These are phyloP conservation scores for Podaxis mareebaensis DNA, from an alignment of 768 basidiomycete genomes.

Conservation along the genomic window DNA sequence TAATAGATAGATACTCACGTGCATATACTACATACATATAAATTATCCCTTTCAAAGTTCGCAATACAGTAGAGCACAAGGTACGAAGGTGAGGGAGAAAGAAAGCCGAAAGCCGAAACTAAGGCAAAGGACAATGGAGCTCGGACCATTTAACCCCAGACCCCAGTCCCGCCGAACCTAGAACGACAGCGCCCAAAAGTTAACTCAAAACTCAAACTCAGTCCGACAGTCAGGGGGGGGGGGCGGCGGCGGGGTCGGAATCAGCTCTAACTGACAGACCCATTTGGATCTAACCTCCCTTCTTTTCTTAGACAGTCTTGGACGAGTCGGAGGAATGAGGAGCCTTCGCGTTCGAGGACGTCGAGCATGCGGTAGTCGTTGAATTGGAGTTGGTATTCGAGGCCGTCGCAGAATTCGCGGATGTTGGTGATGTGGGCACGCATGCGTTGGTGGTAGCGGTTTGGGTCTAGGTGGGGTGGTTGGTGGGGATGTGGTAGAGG, in stretches of 20 bases:
- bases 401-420: conserved; percentile 44
- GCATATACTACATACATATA: no score
- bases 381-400: conserved; percentile 49
- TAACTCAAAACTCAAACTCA: neutral
- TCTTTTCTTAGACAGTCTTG: conserved; percentile 42
- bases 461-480: conserved; percentile 17
- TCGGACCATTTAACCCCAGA: no score
- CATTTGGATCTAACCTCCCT: conserved; percentile 28
- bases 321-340: conserved; percentile 38
- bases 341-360: conserved; percentile 42
- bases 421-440: conserved; percentile 41
- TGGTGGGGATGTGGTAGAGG: no score
- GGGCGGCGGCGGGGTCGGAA: no score
- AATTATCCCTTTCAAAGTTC: no score
- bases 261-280: neutral
- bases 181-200: no score
- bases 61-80: no score
- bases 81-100: no score
- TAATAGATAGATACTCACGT: no score
- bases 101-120: no score
- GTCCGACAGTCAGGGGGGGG: neutral
- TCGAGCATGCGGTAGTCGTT: conserved; percentile 44
- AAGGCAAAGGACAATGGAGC: no score
- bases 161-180: no score
- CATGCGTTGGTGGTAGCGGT: conserved; percentile 38